Evolutionary conservation across 2,329 filamentous ascomycete species (phyloP).

Genomic region (Orbilia ellipsospora): DNA sequence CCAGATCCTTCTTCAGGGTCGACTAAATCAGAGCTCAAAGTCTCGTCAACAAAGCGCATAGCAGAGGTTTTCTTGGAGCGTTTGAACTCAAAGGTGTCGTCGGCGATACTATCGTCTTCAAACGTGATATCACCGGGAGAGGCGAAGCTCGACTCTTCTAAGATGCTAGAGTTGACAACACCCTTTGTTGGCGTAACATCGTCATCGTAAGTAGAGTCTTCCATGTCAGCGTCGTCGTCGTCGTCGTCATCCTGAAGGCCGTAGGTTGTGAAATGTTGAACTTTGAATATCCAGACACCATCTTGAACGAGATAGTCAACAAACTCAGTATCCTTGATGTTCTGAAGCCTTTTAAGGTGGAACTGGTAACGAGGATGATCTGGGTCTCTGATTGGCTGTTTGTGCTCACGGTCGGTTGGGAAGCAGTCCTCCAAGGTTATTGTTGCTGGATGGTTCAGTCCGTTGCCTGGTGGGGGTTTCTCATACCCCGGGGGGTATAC

Average conservation of each 20-base stretch:
- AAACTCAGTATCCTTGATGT: conserved; percentile 83
- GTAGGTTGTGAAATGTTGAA: conserved; percentile 98
- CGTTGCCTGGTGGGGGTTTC: conserved; percentile 87
- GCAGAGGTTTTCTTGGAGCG: conserved; percentile 61
- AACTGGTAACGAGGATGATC: conserved; percentile 75
- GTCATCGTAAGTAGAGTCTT: conserved; percentile 39
- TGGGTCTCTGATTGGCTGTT: conserved; percentile 62
- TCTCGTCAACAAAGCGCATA: conserved; percentile 67
- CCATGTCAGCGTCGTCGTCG: conserved; percentile 67
- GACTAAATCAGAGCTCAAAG: conserved; percentile 65
- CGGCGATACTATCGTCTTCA: conserved; percentile 61
- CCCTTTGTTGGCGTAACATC: conserved; percentile 57
- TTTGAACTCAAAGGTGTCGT: conserved; percentile 70
- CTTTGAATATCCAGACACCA: conserved; percentile 89
- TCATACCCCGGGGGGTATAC: conserved; percentile 80
- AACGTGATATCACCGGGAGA: conserved; percentile 58
- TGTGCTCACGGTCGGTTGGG: conserved; percentile 77
- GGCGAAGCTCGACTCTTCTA: conserved; percentile 51
- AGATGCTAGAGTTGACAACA: conserved; percentile 54
- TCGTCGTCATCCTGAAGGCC: conserved; percentile 80
- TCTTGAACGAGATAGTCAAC: conserved; percentile 80
- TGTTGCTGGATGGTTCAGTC: conserved; percentile 87
- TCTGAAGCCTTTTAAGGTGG: conserved; percentile 83
- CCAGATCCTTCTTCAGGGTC: conserved; percentile 60
- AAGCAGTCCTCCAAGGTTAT: conserved; percentile 93